Percentiles rank a stretch among this genome's conserved stretches.
Conservation (phyloP, 1,284 basidiomycete species). For the Hypsizygus ulmarius region DNA sequence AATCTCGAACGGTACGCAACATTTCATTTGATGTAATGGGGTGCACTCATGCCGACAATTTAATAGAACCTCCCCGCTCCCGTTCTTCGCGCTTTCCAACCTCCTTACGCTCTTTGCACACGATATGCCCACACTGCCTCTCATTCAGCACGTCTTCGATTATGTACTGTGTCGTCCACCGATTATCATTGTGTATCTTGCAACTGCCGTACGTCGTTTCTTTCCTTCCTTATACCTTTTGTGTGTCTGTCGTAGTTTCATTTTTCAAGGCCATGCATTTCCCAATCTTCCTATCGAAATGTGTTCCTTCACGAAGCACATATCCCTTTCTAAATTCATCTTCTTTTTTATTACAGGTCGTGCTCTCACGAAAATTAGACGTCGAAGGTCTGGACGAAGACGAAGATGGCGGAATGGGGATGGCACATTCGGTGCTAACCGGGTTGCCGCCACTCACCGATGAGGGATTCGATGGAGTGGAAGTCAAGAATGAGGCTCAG, state of each 20-base stretch:
- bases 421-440: constrained; percentile 82
- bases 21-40: neutral
- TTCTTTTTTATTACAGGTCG: constrained; percentile 42
- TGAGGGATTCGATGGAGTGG: constrained; percentile 26
- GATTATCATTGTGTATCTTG: constrained; percentile 77
- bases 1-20: constrained; percentile 63
- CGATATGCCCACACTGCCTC: constrained; percentile 79
- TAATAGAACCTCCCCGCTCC: constrained; percentile 55
- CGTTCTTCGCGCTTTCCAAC: constrained; percentile 88
- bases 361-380: constrained; percentile 60
- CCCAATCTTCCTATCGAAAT: no score
- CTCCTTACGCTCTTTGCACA: constrained; percentile 90
- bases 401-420: constrained; percentile 40
- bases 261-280: neutral
- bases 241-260: neutral
- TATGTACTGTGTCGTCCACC: constrained; percentile 84
- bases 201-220: constrained; percentile 64
- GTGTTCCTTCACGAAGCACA: no score
- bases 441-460: constrained; percentile 65
- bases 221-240: neutral
- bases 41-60: constrained; percentile 7
- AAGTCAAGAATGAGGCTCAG: neutral
- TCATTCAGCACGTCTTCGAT: constrained; percentile 88
- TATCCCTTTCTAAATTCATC: neutral
- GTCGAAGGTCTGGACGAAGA: constrained; percentile 51